Evolutionary conservation across 2,329 filamentous ascomycete species (phyloP).

Genomic region (Colletotrichum ledebouriae): DNA sequence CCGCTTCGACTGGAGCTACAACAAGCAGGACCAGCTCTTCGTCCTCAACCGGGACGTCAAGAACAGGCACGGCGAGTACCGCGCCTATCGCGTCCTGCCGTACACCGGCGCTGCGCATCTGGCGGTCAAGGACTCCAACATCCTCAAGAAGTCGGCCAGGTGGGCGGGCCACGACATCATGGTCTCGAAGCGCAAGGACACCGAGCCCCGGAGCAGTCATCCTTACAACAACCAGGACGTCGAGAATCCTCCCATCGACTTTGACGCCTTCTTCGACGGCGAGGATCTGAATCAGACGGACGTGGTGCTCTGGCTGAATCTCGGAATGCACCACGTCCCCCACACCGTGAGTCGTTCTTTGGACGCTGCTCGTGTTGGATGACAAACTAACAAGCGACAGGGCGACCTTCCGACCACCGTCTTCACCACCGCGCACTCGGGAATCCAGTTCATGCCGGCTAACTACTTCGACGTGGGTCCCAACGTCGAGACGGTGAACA

Average conservation of each 20-base stretch:
- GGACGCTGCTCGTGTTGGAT: not conserved
- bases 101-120: constrained; percentile 56
- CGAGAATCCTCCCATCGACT: constrained; percentile 63
- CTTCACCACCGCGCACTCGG: constrained; percentile 57
- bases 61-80: constrained; percentile 65
- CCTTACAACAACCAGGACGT: constrained; percentile 60
- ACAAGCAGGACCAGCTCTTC: constrained; percentile 60
- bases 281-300: constrained; percentile 53
- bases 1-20: constrained; percentile 63
- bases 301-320: constrained; percentile 65
- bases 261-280: constrained; percentile 60
- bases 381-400: not conserved
- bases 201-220: constrained; percentile 61
- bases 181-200: constrained; percentile 65
- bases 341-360: constrained; percentile 53
- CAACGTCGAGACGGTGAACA: constrained; percentile 48
- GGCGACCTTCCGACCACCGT: constrained; percentile 64
- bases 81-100: constrained; percentile 64
- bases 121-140: constrained; percentile 62
- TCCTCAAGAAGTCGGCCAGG: constrained; percentile 58
- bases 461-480: constrained; percentile 55
- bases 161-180: constrained; percentile 67
- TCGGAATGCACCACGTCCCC: constrained; percentile 70
- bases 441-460: constrained; percentile 55
- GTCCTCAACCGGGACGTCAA: constrained; percentile 64